These are phyloP conservation scores for Phialocephala subalpina DNA, from an alignment of 2,329 filamentous ascomycete genomes.

Conservation along the genomic window DNA sequence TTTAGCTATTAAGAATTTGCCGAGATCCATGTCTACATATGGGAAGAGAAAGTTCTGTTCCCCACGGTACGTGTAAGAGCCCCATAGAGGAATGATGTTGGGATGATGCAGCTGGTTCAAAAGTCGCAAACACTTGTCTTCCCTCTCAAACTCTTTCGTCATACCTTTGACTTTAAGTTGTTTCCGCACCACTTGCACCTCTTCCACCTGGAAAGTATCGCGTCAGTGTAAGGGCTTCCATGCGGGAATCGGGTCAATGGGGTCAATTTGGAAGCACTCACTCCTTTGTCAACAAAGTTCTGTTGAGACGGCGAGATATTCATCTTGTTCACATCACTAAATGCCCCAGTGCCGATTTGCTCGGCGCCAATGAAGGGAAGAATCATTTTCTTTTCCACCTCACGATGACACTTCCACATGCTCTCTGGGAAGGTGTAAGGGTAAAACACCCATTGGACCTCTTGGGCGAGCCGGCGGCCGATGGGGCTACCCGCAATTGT, in stretches of 20 bases:
- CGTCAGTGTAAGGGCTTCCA: background rate
- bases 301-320: slow-evolving; percentile 8
- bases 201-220: slow-evolving; percentile 8
- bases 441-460: slow-evolving; percentile 14
- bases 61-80: slow-evolving; percentile 33
- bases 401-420: slow-evolving; percentile 3
- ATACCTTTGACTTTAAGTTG: slow-evolving; percentile 6
- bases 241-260: background rate
- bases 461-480: background rate
- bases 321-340: slow-evolving; percentile 7
- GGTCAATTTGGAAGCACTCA: slow-evolving; percentile 5
- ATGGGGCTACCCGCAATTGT: background rate
- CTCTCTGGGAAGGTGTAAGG: slow-evolving; percentile 5
- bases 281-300: slow-evolving; percentile 14
- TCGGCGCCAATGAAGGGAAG: slow-evolving; percentile 10
- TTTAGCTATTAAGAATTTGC: slow-evolving; percentile 24
- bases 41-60: slow-evolving; percentile 38
- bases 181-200: slow-evolving; percentile 11
- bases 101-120: slow-evolving; percentile 33
- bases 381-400: slow-evolving; percentile 12
- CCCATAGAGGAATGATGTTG: slow-evolving; percentile 37
- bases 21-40: slow-evolving; percentile 31
- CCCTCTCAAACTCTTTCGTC: slow-evolving; percentile 13
- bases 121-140: slow-evolving; percentile 14
- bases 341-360: slow-evolving; percentile 2